Evolutionary conservation across 257 asterid genomes (phyloP).

Genomic region (Galeopsis tetrahit): DNA sequence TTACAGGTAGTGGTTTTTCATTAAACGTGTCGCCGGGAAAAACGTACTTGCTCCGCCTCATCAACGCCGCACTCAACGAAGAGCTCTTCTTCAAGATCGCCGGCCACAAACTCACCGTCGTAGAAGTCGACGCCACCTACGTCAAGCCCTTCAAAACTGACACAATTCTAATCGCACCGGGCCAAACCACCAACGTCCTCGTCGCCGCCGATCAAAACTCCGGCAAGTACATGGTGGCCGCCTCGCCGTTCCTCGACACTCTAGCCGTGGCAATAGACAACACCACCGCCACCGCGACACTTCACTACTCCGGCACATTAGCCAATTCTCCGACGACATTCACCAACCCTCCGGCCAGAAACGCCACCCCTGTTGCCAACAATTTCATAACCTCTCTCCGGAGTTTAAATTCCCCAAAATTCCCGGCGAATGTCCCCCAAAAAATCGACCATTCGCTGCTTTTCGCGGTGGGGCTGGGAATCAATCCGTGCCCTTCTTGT

Average conservation of each 20-base stretch:
- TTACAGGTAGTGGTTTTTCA: constrained; percentile 66
- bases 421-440: constrained; percentile 75
- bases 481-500: constrained; percentile 80
- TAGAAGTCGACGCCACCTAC: constrained; percentile 90
- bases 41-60: constrained; percentile 71
- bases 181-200: constrained; percentile 86
- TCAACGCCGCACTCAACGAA: constrained; percentile 95
- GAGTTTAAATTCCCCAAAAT: constrained; percentile 64
- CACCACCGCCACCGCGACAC: constrained; percentile 77
- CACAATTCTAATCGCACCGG: constrained; percentile 73
- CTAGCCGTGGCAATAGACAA: constrained; percentile 73
- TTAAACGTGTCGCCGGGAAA: constrained; percentile 72
- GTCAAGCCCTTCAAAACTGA: constrained; percentile 88
- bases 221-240: constrained; percentile 77
- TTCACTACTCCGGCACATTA: constrained; percentile 73
- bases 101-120: constrained; percentile 77
- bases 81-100: constrained; percentile 93
- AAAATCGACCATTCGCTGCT: constrained; percentile 68
- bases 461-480: constrained; percentile 72
- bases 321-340: constrained; percentile 43
- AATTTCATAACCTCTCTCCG: constrained; percentile 56
- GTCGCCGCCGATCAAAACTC: constrained; percentile 54
- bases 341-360: constrained; percentile 57
- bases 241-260: constrained; percentile 82
- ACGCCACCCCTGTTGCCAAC: constrained; percentile 80